Evolutionary conservation across 805 yeast genomes (phyloP).

Genomic region (Torulaspora microellipsoides): DNA sequence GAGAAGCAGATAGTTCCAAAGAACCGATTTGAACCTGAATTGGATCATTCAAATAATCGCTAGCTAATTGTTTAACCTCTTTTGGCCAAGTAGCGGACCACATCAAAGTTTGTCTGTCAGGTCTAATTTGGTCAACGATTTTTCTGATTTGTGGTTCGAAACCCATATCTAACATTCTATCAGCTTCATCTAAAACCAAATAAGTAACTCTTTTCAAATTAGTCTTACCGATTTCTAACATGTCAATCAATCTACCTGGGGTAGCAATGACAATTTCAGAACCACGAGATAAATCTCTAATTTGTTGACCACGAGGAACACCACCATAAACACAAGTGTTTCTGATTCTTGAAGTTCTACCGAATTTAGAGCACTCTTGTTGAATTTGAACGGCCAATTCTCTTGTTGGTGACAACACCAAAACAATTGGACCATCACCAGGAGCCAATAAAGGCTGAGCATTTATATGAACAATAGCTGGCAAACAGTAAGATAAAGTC

Average conservation of each 20-base stretch:
- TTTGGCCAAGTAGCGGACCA: conserved; percentile 99
- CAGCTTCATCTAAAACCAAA: conserved; percentile 97
- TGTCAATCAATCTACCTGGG: conserved; percentile 97
- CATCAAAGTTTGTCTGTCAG: conserved; percentile 98
- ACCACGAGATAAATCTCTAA: conserved; percentile 93
- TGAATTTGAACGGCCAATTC: conserved; percentile 98
- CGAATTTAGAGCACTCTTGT: conserved; percentile 92
- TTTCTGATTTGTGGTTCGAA: conserved; percentile 99
- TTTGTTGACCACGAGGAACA: conserved; percentile 97
- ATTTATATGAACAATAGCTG: conserved; percentile 94
- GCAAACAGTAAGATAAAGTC: conserved; percentile 94
- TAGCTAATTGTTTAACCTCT: conserved; percentile 89
- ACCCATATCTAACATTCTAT: conserved; percentile 99
- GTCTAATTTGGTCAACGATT: conserved; percentile 96
- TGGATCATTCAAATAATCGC: conserved; percentile 86
- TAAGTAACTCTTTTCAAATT: conserved; percentile 95
- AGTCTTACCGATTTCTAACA: conserved; percentile 93
- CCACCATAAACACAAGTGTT: conserved; percentile 99
- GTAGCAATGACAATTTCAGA: conserved; percentile 96
- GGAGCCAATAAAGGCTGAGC: conserved; percentile 91
- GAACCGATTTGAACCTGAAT: conserved; percentile 98
- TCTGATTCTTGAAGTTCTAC: conserved; percentile 86
- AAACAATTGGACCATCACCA: conserved; percentile 97
- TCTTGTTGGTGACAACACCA: conserved; percentile 97
- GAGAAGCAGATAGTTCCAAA: conserved; percentile 91